A percentile compares a stretch with the other conserved stretches of the same genome.
Conservation (phyloP, 192 early-diverging fungal species). For the Funneliformis mosseae region DNA sequence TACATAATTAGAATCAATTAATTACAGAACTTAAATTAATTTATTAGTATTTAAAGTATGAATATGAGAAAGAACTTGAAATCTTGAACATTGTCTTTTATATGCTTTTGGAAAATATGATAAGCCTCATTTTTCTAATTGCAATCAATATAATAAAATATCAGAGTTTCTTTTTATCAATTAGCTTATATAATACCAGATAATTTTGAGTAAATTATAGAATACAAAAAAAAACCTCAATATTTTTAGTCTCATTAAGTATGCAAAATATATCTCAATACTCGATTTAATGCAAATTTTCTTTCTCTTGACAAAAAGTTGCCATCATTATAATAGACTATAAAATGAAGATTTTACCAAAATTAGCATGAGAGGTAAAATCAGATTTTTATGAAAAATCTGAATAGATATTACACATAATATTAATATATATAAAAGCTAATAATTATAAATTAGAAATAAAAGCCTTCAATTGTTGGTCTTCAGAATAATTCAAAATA, state of each 20-base stretch:
- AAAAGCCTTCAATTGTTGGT: background rate
- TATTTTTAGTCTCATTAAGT: background rate
- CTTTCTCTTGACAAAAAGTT: background rate
- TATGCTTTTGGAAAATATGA: background rate
- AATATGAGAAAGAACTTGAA: background rate
- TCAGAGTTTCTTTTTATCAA: background rate
- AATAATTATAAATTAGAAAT: background rate
- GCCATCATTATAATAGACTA: conserved; percentile 8
- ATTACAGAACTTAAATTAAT: too few relatives aligned
- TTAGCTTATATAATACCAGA: background rate
- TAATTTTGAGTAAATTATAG: background rate
- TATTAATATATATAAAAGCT: background rate
- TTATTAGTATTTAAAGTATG: background rate
- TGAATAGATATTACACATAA: background rate
- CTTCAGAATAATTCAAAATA: background rate
- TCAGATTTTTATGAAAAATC: conserved; percentile 1
- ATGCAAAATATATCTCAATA: background rate
- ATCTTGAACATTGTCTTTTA: conserved; percentile 6
- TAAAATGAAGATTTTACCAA: conserved; percentile 10
- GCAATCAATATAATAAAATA: background rate
- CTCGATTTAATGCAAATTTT: conserved; percentile 4
- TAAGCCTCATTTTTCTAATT: too few relatives aligned
- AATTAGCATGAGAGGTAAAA: background rate
- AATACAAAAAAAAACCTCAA: conserved; percentile 1
- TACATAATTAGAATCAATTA: background rate